phyloP scores from a whole-genome alignment of 805 yeast genomes.

The Saturnispora serradocipensis region DNA sequence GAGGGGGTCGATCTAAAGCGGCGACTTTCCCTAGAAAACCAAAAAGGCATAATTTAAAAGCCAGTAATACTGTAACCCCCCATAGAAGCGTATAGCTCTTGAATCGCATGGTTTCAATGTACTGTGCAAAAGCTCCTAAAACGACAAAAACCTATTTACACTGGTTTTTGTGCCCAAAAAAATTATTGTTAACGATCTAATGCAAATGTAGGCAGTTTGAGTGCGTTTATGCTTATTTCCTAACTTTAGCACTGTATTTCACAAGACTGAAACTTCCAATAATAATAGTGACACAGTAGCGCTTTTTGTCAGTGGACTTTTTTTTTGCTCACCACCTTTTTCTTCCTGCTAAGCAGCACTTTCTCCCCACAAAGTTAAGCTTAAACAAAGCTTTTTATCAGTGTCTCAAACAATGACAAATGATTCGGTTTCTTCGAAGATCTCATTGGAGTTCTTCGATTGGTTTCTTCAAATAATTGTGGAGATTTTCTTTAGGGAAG shows the following conservation, averaged over 20 bases:
- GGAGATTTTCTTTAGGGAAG: slow-evolving; percentile 75
- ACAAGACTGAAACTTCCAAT: neutral
- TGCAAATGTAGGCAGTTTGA: neutral
- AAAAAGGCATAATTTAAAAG: neutral
- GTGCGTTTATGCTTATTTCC: neutral
- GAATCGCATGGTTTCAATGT: neutral
- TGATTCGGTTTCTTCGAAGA: neutral
- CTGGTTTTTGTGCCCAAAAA: neutral
- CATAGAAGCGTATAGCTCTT: neutral
- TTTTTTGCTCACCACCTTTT: neutral
- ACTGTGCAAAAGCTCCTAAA: neutral
- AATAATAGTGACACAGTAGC: neutral
- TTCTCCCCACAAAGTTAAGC: neutral
- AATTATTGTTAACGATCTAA: neutral
- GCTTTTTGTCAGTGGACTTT: neutral
- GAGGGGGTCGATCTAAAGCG: neutral
- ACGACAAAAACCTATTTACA: neutral
- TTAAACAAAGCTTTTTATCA: neutral
- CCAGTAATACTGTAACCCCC: neutral
- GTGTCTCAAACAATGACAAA: neutral
- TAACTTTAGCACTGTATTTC: neutral
- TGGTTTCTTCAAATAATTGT: slow-evolving; percentile 24
- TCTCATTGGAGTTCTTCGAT: slow-evolving; percentile 21
- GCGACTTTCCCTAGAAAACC: neutral
- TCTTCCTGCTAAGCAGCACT: neutral